phyloP scores from a whole-genome alignment of 164 flowering plant species.

The Warburgia ugandensis region DNA sequence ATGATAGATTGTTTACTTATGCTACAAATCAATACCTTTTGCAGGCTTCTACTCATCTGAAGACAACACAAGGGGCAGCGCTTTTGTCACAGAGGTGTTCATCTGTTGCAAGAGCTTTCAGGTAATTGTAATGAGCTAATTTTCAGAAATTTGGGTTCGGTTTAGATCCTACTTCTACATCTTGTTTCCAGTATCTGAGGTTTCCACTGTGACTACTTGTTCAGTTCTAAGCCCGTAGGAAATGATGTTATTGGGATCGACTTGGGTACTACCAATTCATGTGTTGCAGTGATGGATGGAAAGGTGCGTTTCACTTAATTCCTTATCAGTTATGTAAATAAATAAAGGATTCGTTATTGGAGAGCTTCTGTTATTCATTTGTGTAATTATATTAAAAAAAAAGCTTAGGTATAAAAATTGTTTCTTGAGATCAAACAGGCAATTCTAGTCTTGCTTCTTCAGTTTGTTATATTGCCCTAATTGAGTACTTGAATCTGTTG shows the following conservation, averaged over 20 bases:
- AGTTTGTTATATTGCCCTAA: neutral
- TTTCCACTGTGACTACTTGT: neutral
- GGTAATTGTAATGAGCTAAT: neutral
- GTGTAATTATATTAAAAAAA: too few species aligned
- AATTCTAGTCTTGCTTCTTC: neutral
- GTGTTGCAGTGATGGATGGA: conserved; percentile 36
- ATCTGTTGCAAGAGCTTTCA: conserved; percentile 13
- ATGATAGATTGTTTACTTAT: too few species aligned
- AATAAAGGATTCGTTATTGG: too few species aligned
- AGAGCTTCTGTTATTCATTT: too few species aligned
- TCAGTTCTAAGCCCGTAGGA: conserved; percentile 27
- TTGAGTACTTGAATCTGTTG: neutral
- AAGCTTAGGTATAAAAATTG: too few species aligned
- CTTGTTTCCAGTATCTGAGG: neutral
- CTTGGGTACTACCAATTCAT: conserved; percentile 36
- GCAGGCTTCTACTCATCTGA: conserved; percentile 9
- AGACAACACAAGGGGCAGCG: conserved; percentile 3
- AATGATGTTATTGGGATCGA: conserved; percentile 33
- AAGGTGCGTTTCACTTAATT: conserved; percentile 17
- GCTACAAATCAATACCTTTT: too few species aligned
- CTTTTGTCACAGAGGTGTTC: conserved; percentile 7
- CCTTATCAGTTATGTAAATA: neutral
- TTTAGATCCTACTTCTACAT: too few species aligned
- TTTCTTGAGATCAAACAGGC: too few species aligned
- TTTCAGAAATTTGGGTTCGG: neutral